Evolutionary conservation across 208 protist species (phyloP).

Genomic region (Trypanosoma scelopori): DNA sequence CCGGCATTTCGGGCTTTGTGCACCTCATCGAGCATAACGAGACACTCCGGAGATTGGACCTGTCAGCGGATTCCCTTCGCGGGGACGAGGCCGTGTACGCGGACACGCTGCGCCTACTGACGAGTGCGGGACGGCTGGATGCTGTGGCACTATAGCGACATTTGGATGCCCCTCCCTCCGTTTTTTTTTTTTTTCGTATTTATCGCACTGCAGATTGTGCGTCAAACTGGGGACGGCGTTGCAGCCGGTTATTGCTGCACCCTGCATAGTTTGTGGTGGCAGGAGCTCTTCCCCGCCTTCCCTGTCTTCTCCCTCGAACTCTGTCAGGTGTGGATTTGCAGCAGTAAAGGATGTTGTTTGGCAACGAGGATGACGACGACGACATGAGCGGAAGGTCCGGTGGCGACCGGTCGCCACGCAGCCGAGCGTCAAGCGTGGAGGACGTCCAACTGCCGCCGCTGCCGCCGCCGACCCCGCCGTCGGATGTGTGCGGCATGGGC

Average conservation of each 20-base stretch:
- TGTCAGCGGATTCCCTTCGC: slow-evolving; percentile 21
- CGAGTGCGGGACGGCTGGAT: slow-evolving; percentile 10
- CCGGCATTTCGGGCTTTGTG: slow-evolving; percentile 20
- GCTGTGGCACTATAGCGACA: slow-evolving; percentile 11
- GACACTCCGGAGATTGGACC: slow-evolving; percentile 25
- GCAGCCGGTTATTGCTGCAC: too few species aligned
- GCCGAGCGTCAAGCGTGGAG: slow-evolving; percentile 36
- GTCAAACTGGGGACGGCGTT: too few species aligned
- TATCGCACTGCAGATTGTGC: too few species aligned
- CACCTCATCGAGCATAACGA: slow-evolving; percentile 18
- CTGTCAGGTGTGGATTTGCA: background rate
- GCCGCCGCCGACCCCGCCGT: slow-evolving; percentile 44
- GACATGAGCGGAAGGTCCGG: slow-evolving; percentile 23
- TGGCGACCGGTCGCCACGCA: slow-evolving; percentile 35
- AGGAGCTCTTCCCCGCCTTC: too few species aligned
- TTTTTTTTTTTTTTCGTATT: background rate
- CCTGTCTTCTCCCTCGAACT: background rate
- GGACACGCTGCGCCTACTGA: slow-evolving; percentile 11
- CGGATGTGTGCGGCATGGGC: slow-evolving; percentile 50
- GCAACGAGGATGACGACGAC: slow-evolving; percentile 23
- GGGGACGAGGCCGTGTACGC: slow-evolving; percentile 10
- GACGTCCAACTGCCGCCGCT: slow-evolving; percentile 51
- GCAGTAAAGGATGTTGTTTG: slow-evolving; percentile 4
- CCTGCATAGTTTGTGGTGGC: too few species aligned
- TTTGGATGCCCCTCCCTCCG: background rate